Base-by-base conservation (phyloP, 1,284 basidiomycete genomes). In the Malassezia equina region DNA sequence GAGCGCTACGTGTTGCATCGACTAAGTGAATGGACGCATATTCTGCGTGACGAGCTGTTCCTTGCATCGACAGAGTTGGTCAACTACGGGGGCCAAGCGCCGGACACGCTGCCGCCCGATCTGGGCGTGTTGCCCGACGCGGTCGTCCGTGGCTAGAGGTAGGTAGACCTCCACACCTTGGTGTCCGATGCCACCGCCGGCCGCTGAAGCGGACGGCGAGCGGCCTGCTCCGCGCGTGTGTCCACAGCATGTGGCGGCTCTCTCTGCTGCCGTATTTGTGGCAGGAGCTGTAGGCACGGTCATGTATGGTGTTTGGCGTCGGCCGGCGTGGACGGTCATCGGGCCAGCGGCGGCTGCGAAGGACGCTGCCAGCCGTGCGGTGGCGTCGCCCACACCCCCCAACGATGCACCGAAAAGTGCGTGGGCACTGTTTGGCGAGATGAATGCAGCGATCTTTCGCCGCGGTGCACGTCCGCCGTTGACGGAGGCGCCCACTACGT, bases 11-110 rank as follows among this genome's bases (percentile, higher is more conserved):
- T 43, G 15, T 17, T n/a, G 15, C 19, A 19, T 8, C 27, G 27
- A n/a, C 65, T 67, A 53, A 57, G 62, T 4, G 29, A 31, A 28
- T 71, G 68, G 68, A 72, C 70, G 15, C 56, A 61, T 3, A 9
- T 61, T 36, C 44, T 72, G 12, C 69, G 65, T 49, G 70, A 72
- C 50, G 68, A 72, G 47, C 57, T 71, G 9, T 72, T 64, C 33
- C 59, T 72, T 45, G 65, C 67, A 42, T 64, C 60, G 28, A 72
- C 68, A 8, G 65, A 68, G 63, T 41, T 72, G 33, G 65, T 61
- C 25, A 71, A 72, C 39, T 72, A 65, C 40, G 32, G 39, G 23
- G 49, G 32, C 42, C 29, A 44, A n/a, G 17, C 32, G 29, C 24
- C 13, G 17, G n/a, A 23, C 31, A 15, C 41, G 27, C 32, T 15